A percentile compares a stretch with the other conserved stretches of the same genome.
phyloP scores from a whole-genome alignment of 129 eudicot species.

The Heracleum sosnowskyi region DNA sequence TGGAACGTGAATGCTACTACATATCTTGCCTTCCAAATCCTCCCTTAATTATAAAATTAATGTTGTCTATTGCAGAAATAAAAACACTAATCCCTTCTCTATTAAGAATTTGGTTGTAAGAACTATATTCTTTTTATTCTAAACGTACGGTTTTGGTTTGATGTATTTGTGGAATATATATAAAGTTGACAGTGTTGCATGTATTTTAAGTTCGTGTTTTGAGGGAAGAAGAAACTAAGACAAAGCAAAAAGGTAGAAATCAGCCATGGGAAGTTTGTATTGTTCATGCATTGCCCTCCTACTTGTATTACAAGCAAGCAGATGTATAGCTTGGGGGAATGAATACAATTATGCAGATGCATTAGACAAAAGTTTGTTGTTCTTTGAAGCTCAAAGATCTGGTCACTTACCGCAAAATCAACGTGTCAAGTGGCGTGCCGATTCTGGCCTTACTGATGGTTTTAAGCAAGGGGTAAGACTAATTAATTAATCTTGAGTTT shows the following conservation, averaged over 20 bases:
- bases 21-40: background rate
- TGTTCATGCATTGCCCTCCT: conserved; percentile 5
- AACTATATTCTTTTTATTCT: background rate
- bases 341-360: conserved; percentile 49
- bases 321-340: conserved; percentile 16
- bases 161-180: background rate
- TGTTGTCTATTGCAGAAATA: background rate
- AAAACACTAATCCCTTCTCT: background rate
- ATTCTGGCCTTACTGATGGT: conserved; percentile 72
- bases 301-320: conserved; percentile 31
- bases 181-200: background rate
- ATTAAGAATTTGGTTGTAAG: background rate
- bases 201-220: background rate
- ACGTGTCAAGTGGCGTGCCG: conserved; percentile 71
- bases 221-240: background rate
- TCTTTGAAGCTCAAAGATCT: conserved; percentile 88
- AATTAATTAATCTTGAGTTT: background rate
- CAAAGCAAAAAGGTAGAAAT: background rate
- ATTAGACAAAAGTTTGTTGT: conserved; percentile 59
- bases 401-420: conserved; percentile 53
- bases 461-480: conserved; percentile 46
- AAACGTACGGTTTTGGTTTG: too few relatives aligned
- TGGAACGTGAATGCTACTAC: conserved; percentile 59
- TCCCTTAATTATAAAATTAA: background rate
- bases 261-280: background rate